Base-by-base conservation (phyloP, 192 early-diverging fungal species). In the Coemansia sp. region DNA sequence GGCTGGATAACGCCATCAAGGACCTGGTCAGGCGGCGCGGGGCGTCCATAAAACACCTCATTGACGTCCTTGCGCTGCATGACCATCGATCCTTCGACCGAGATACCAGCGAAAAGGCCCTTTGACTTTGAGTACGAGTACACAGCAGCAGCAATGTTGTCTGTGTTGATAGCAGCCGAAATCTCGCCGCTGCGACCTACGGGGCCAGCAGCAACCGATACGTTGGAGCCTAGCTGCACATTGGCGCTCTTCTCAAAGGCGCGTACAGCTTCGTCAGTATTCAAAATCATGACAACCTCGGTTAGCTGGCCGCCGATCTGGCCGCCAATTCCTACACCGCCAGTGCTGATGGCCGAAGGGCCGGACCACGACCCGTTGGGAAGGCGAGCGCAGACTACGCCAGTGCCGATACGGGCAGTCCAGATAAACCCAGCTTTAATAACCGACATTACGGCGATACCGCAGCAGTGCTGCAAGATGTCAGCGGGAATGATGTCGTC, bases 51-150 rank as follows among this genome's bases (percentile, higher is more conserved):
- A 58, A 95, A 90, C 32, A 86, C 86, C 41, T 85, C 84, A 78
- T 98, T 97, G 32, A 93, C 94, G 62, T 95, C 93, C 68, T 90
- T 88, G 62, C 94, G 86, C 75, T 93, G 90, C 3, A 92, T 51
- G 36, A 98, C 89, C 4, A 90, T 88, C 3, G 94, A 92, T 27
- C 96, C 95, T 69, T 98, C 94, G n/a, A 94, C 80, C 2, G 92
- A 93, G 4, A 93, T 86, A 27, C 96, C 96, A 5, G 93, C 96
- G 89, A 97, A 97, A 62, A 98, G 85, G 27, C 96, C 96, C 77
- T 90, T 92, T 34, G 92, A 89, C 72, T 96, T 96, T 63, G 92
- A 91, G 82, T 98, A 98, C 61, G 93, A 94, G 82, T 94, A 98
- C 38, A 96, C 91, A 27, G 94, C 93, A 58, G 55, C 55, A 1